Evolutionary conservation across 2,329 filamentous ascomycete species (phyloP), one percentile per base, ranked within the genome.

Genomic region (Massarina eburnea): DNA sequence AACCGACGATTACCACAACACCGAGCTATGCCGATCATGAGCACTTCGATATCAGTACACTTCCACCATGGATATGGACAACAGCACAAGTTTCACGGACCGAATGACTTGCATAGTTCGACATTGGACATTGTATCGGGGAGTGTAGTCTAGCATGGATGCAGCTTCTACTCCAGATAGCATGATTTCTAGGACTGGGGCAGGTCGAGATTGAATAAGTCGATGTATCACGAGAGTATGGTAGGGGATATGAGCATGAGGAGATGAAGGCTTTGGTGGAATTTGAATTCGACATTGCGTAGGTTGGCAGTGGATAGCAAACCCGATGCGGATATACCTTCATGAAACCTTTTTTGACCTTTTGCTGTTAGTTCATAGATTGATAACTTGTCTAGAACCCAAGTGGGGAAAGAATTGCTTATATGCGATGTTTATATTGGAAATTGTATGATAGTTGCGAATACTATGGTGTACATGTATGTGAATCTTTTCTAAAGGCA

Each of bases 91-190:
- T 8, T 30, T 30, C 27, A 30, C 9, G 27, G 14, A 41, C 17
- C 33, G 22, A 17, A 39, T n/a, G 44, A n/a, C 19, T 34, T 41
- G 32, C 24, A 40, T 44, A 34, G 32, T n/a, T 40, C 37, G 29
- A 5, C 22, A 15, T 36, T 37, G 20, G 18, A 35, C 32, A 19
- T 35, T 4, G 19, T 18, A 19, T 18, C 15, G 32, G 19, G n/a
- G 15, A 22, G 15, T 21, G 19, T 10, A 24, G n/a, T n/a, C 8
- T 38, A 38, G 4, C 19, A 8, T 18, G 8, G n/a, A 36, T 17
- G 8, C 20, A n/a, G 3, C 17, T 38, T 19, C 18, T 12, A 35
- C 35, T 14, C n/a, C 3, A 24, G 35, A 24, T 17, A 34, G 12
- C 21, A n/a, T 38, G 4, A 12, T 9, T 24, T 9, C 9, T 20